phyloP scores from a whole-genome alignment of 2,329 filamentous ascomycete species.

The Raffaelea deltoideospora region DNA sequence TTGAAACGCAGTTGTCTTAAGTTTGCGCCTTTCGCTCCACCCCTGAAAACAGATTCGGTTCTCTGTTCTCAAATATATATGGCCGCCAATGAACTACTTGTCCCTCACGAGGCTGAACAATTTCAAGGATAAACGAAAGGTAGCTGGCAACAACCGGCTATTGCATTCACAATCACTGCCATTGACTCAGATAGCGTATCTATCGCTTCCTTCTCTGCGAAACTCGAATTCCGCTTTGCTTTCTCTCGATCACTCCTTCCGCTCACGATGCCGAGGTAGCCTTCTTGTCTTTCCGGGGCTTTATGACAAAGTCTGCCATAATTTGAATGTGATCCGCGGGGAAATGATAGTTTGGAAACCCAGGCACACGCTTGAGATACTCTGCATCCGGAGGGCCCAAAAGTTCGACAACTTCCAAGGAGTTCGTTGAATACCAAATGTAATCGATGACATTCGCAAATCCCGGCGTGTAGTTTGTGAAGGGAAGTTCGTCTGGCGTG shows the following conservation, averaged over 20 bases:
- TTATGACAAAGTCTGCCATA: constrained; percentile 79
- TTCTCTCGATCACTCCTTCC: background rate
- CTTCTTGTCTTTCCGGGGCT: constrained; percentile 72
- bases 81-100: too few relatives aligned
- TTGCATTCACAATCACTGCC: too few relatives aligned
- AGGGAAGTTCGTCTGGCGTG: constrained; percentile 69
- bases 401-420: constrained; percentile 67
- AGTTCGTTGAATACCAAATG: constrained; percentile 92
- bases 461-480: constrained; percentile 94
- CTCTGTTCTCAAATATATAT: too few relatives aligned
- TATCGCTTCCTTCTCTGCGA: too few relatives aligned
- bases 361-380: constrained; percentile 74
- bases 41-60: too few relatives aligned
- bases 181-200: too few relatives aligned
- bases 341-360: constrained; percentile 90
- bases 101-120: too few relatives aligned
- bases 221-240: too few relatives aligned
- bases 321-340: constrained; percentile 85
- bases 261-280: background rate
- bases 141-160: too few relatives aligned
- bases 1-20: too few relatives aligned
- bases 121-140: too few relatives aligned
- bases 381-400: constrained; percentile 76
- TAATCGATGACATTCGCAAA: constrained; percentile 91
- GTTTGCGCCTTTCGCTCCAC: background rate